Evolutionary conservation across 257 asterid species (phyloP).

Genomic region (Echium plantagineum): DNA sequence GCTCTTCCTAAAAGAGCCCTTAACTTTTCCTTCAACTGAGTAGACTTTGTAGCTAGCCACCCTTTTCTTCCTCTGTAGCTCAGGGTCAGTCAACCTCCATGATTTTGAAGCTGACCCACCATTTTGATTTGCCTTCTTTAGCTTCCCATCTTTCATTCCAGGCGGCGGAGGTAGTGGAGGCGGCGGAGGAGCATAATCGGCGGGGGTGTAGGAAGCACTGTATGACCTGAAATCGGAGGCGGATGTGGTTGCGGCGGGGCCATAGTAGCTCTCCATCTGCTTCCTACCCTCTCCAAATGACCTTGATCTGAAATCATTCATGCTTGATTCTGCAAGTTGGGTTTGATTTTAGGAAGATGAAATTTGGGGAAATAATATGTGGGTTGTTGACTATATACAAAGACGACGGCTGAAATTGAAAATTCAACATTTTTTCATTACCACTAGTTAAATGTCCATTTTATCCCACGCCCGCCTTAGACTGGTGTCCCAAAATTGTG

Average conservation of each 20-base stretch:
- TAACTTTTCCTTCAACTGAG: conserved; percentile 11
- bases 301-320: conserved; percentile 44
- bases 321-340: conserved; percentile 5
- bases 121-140: neutral
- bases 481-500: too few relatives aligned
- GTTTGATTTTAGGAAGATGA: too few relatives aligned
- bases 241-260: too few relatives aligned
- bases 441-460: too few relatives aligned
- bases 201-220: too few relatives aligned
- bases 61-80: conserved; percentile 15
- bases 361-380: too few relatives aligned
- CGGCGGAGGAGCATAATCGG: conserved; percentile 9
- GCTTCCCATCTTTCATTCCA: neutral
- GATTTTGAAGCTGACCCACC: conserved; percentile 1
- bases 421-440: too few relatives aligned
- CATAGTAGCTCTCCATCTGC: conserved; percentile 36
- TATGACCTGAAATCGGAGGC: too few relatives aligned
- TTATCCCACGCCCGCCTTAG: too few relatives aligned
- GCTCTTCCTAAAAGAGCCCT: conserved; percentile 9
- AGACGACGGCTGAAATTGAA: too few relatives aligned
- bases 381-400: too few relatives aligned
- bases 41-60: conserved; percentile 14
- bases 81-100: conserved; percentile 12
- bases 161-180: conserved; percentile 9
- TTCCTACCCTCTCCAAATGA: conserved; percentile 12